Evolutionary conservation across 305 asterid genomes (phyloP).

Genomic region (Fraxinus platypoda): DNA sequence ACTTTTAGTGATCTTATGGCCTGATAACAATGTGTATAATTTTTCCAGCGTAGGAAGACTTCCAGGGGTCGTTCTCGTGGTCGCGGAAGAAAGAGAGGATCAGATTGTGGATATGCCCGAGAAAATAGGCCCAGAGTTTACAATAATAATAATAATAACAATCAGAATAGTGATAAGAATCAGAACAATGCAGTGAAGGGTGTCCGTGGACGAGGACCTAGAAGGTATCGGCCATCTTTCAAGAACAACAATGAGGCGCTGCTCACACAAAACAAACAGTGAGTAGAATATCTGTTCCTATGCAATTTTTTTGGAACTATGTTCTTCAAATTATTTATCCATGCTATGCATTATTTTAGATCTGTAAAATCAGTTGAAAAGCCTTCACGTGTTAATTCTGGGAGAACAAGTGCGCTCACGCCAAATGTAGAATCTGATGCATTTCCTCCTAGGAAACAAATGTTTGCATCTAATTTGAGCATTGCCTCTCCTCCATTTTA

Average conservation of each 20-base stretch:
- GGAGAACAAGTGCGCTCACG: slow-evolving; percentile 43
- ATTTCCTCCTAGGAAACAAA: slow-evolving; percentile 52
- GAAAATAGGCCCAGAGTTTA: slow-evolving; percentile 58
- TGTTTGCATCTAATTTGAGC: slow-evolving; percentile 72
- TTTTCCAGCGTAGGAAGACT: slow-evolving; percentile 67
- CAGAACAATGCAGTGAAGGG: slow-evolving; percentile 55
- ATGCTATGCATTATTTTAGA: slow-evolving; percentile 38
- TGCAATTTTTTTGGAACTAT: background rate
- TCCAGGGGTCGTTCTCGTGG: slow-evolving; percentile 71
- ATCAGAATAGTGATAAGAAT: slow-evolving; percentile 24
- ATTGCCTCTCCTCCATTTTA: slow-evolving; percentile 98
- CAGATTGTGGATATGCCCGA: slow-evolving; percentile 51
- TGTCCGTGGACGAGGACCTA: slow-evolving; percentile 85
- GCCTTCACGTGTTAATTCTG: slow-evolving; percentile 40
- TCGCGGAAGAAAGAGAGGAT: slow-evolving; percentile 62
- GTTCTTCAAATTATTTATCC: slow-evolving; percentile 3
- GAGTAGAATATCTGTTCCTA: slow-evolving; percentile 32
- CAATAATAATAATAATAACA: slow-evolving; percentile 16
- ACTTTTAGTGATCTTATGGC: slow-evolving; percentile 2
- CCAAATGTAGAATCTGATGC: slow-evolving; percentile 50
- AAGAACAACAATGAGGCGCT: slow-evolving; percentile 56
- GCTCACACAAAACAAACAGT: slow-evolving; percentile 56
- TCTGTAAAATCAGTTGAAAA: slow-evolving; percentile 58
- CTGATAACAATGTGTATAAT: slow-evolving; percentile 21
- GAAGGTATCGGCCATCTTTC: slow-evolving; percentile 71